A percentile compares a stretch with the other conserved stretches of the same genome.
These are phyloP conservation scores for Lactarius deliciosus DNA, from an alignment of 768 basidiomycete species.

Conservation along the genomic window DNA sequence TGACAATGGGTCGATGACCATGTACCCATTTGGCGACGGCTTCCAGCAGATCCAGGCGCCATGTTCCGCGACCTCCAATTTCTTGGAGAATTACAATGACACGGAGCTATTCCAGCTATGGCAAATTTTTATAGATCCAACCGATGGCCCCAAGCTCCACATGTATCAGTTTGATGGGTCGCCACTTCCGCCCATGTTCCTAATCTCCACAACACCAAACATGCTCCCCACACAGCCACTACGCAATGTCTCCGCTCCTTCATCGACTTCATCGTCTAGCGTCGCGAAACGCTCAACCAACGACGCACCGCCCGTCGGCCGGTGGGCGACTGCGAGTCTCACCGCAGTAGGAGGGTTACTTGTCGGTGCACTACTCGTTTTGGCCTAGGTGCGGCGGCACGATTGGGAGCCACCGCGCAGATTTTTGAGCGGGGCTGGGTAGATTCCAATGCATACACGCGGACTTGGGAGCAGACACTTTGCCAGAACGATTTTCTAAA, in stretches of 20 bases:
- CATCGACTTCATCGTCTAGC: neutral
- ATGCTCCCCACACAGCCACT: conserved; percentile 80
- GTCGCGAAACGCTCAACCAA: neutral
- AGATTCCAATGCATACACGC: conserved; percentile 15
- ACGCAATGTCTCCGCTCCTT: conserved; percentile 44
- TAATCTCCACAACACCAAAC: conserved; percentile 66
- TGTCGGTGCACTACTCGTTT: conserved; percentile 7
- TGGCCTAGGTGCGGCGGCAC: neutral
- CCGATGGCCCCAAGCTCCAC: conserved; percentile 65
- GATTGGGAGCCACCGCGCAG: neutral
- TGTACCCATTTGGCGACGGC: conserved; percentile 80
- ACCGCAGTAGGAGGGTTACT: conserved; percentile 13
- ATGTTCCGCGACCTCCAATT: conserved; percentile 84
- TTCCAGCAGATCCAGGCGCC: conserved; percentile 94
- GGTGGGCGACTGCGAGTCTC: conserved; percentile 8
- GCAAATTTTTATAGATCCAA: conserved; percentile 70
- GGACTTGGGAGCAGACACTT: conserved; percentile 24
- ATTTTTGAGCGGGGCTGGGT: conserved; percentile 9
- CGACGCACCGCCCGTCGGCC: neutral
- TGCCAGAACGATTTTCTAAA: conserved; percentile 3
- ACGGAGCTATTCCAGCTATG: conserved; percentile 65
- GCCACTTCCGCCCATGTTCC: conserved; percentile 71
- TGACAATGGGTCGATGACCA: conserved; percentile 75
- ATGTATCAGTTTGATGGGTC: conserved; percentile 77
- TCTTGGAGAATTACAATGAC: conserved; percentile 80